These are phyloP conservation scores for Sesbania bispinosa DNA, from an alignment of 306 rosid species.

Conservation along the genomic window DNA sequence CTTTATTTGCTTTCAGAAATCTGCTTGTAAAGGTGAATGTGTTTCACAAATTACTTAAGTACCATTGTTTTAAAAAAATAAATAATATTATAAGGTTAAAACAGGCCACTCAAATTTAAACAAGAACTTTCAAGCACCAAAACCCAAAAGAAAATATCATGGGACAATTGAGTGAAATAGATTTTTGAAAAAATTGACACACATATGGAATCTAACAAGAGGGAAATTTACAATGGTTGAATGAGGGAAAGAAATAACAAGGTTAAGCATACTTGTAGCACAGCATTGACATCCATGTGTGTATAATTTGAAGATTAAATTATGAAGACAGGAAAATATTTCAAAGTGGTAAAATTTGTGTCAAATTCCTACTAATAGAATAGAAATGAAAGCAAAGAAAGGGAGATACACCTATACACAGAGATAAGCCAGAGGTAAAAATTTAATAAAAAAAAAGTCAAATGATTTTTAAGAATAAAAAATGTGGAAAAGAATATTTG, in stretches of 20 bases:
- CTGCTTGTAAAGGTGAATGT: constrained; percentile 39
- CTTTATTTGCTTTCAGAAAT: constrained; percentile 50
- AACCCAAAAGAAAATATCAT: background rate
- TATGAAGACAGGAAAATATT: background rate
- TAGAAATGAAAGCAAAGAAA: background rate
- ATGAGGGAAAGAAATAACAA: background rate
- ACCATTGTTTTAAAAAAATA: background rate
- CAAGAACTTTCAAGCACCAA: background rate
- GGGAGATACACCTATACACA: background rate
- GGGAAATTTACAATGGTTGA: background rate
- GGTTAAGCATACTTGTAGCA: background rate
- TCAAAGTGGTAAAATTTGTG: background rate
- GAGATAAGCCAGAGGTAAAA: background rate
- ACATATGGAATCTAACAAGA: background rate
- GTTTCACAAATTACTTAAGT: constrained; percentile 1
- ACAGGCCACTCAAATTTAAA: constrained; percentile 1
- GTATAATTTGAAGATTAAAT: background rate
- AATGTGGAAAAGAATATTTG: background rate
- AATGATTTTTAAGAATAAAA: background rate
- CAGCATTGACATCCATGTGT: background rate
- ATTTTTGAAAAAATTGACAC: background rate
- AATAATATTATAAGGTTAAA: background rate
- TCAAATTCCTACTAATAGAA: background rate
- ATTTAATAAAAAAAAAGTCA: background rate
- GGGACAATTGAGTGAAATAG: background rate